These are phyloP conservation scores for Pseudocohnilembus persalinus DNA, from an alignment of 169 alveolate genomes.

Conservation along the genomic window DNA sequence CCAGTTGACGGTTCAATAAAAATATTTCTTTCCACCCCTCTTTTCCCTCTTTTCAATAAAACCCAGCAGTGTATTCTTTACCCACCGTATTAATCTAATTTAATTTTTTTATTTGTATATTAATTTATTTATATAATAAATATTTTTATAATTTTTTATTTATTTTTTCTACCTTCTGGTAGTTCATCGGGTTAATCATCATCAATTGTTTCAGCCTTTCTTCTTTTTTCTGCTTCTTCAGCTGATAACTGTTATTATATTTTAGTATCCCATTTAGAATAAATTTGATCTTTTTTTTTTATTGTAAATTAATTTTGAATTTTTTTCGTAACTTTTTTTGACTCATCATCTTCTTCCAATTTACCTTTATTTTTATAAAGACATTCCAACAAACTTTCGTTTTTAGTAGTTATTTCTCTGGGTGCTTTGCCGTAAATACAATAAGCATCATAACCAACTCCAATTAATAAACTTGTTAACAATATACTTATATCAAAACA, in stretches of 20 bases:
- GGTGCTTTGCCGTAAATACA: slow-evolving; percentile 87
- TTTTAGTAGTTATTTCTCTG: slow-evolving; percentile 65
- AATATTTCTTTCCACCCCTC: slow-evolving; percentile 63
- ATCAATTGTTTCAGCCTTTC: slow-evolving; percentile 72
- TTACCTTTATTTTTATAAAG: slow-evolving; percentile 57
- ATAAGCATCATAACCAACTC: slow-evolving; percentile 86
- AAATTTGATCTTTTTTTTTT: slow-evolving; percentile 48
- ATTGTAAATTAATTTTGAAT: slow-evolving; percentile 59
- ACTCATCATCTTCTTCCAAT: slow-evolving; percentile 55
- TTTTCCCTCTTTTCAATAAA: slow-evolving; percentile 69
- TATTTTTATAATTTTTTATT: not conserved
- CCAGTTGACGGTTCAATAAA: slow-evolving; percentile 87
- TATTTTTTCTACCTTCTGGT: slow-evolving; percentile 27
- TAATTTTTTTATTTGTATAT: slow-evolving; percentile 32
- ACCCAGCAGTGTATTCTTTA: slow-evolving; percentile 87
- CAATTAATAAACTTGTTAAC: slow-evolving; percentile 68
- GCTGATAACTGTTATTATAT: slow-evolving; percentile 28
- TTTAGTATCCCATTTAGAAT: slow-evolving; percentile 52
- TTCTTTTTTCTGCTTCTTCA: slow-evolving; percentile 48
- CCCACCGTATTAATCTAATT: slow-evolving; percentile 60
- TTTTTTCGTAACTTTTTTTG: slow-evolving; percentile 51
- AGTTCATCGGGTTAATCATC: slow-evolving; percentile 77
- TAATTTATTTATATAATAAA: not conserved
- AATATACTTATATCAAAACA: slow-evolving; percentile 77
- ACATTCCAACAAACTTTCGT: slow-evolving; percentile 70